phyloP scores from a whole-genome alignment of 2,329 filamentous ascomycete species.

The Fonsecaea pedrosoi region DNA sequence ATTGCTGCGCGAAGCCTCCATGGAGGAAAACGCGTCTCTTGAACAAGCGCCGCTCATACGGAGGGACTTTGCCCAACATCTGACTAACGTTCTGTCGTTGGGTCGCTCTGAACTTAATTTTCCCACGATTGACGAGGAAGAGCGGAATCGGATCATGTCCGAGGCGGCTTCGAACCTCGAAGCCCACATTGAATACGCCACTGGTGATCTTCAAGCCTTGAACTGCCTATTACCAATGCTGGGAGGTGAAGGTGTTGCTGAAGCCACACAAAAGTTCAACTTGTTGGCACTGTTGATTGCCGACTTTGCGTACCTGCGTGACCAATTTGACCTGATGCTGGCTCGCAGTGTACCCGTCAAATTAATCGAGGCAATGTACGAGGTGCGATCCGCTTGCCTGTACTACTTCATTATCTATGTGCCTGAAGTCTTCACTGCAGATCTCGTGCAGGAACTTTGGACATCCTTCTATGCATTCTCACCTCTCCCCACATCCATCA shows the following conservation, averaged over 20 bases:
- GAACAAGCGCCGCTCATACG: constrained; percentile 49
- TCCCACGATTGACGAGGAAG: constrained; percentile 26
- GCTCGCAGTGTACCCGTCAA: constrained; percentile 15
- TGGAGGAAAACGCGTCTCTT: constrained; percentile 60
- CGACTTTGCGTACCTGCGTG: constrained; percentile 28
- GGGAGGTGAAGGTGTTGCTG: constrained; percentile 6
- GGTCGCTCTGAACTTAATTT: constrained; percentile 20
- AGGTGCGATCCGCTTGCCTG: constrained; percentile 23
- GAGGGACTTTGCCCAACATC: constrained; percentile 36
- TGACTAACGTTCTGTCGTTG: constrained; percentile 24
- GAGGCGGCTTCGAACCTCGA: constrained; percentile 26
- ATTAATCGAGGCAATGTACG: constrained; percentile 31
- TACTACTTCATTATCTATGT: constrained; percentile 50
- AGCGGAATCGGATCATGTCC: constrained; percentile 24
- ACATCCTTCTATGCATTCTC: constrained; percentile 71
- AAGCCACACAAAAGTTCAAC: constrained; percentile 26
- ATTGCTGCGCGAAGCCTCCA: constrained; percentile 73
- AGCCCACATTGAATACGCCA: constrained; percentile 25
- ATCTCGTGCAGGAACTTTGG: constrained; percentile 73
- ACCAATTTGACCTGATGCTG: constrained; percentile 20
- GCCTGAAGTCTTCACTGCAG: constrained; percentile 66
- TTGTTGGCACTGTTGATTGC: constrained; percentile 27
- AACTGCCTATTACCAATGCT: constrained; percentile 22
- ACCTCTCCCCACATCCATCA: constrained; percentile 65
- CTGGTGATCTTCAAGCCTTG: constrained; percentile 33